A percentile compares a stretch with the other conserved stretches of the same genome.
These are phyloP conservation scores for Phytophthora tubulina DNA, from an alignment of 352 stramenopile species.

Conservation along the genomic window DNA sequence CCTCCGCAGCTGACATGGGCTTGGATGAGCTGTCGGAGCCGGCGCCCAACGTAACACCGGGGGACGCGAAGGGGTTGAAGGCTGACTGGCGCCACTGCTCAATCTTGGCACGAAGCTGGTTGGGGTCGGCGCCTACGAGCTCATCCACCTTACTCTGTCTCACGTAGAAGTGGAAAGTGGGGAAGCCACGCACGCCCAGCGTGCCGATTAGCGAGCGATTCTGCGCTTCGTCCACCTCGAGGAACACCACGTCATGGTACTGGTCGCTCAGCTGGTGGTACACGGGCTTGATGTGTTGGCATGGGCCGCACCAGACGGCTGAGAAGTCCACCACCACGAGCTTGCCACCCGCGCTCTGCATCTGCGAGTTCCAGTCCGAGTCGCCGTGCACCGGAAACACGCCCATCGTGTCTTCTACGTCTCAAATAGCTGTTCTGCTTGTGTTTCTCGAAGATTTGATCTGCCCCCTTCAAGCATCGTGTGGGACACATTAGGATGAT, in stretches of 20 bases:
- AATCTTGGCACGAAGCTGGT: conserved; percentile 87
- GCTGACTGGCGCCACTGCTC: conserved; percentile 88
- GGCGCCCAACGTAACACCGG: conserved; percentile 68
- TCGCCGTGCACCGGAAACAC: conserved; percentile 79
- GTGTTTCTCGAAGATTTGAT: conserved; percentile 26
- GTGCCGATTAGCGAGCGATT: conserved; percentile 86
- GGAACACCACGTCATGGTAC: conserved; percentile 90
- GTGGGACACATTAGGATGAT: not conserved
- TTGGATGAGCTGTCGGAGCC: conserved; percentile 33
- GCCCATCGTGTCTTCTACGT: conserved; percentile 51
- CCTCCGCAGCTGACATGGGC: conserved; percentile 56
- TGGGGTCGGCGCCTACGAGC: conserved; percentile 86
- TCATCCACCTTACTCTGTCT: conserved; percentile 90
- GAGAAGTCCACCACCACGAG: conserved; percentile 92
- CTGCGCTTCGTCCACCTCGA: conserved; percentile 86
- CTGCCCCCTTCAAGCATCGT: conserved; percentile 10
- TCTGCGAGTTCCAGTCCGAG: conserved; percentile 83
- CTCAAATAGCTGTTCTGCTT: conserved; percentile 53
- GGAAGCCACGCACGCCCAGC: conserved; percentile 86
- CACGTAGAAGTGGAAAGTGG: conserved; percentile 94
- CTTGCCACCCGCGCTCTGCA: conserved; percentile 80
- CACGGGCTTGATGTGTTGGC: conserved; percentile 89
- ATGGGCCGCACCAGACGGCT: conserved; percentile 86
- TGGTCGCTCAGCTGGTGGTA: conserved; percentile 84
- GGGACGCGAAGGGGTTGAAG: conserved; percentile 88